Conservation (phyloP, 75 land plant species). For the Cryptomeria japonica region DNA sequence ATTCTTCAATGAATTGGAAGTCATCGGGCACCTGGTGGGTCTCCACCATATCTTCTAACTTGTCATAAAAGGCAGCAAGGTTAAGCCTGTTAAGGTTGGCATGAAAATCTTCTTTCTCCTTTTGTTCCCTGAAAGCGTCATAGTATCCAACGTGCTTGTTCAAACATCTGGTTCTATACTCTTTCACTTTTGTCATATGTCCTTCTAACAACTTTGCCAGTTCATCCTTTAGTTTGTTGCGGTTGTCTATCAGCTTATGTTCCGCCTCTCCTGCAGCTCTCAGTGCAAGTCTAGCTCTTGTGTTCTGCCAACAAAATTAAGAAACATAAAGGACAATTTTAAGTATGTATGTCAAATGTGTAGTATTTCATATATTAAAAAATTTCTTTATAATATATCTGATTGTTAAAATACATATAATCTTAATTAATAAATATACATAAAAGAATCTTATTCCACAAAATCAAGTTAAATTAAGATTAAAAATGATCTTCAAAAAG, state of each 20-base stretch:
- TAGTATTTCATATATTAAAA: no score
- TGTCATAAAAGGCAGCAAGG: background rate
- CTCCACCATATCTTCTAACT: background rate
- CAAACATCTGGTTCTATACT: constrained; percentile 17
- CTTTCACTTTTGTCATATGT: constrained; percentile 29
- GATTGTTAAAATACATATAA: no score
- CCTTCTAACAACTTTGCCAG: background rate
- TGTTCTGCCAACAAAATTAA: background rate
- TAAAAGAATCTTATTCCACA: no score
- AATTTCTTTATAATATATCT: no score
- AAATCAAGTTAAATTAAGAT: no score
- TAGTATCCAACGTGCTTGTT: background rate
- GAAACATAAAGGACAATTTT: background rate
- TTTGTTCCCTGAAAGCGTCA: background rate
- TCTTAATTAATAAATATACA: no score
- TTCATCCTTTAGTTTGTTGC: background rate
- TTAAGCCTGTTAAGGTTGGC: no score
- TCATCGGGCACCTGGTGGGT: background rate
- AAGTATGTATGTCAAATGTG: no score
- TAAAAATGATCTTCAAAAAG: no score
- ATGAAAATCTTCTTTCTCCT: background rate
- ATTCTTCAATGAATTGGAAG: background rate
- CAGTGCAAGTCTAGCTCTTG: background rate
- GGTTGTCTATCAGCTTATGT: background rate
- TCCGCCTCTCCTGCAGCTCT: background rate